phyloP scores from a whole-genome alignment of 179 eudicot species.

The Beta corolliflora region DNA sequence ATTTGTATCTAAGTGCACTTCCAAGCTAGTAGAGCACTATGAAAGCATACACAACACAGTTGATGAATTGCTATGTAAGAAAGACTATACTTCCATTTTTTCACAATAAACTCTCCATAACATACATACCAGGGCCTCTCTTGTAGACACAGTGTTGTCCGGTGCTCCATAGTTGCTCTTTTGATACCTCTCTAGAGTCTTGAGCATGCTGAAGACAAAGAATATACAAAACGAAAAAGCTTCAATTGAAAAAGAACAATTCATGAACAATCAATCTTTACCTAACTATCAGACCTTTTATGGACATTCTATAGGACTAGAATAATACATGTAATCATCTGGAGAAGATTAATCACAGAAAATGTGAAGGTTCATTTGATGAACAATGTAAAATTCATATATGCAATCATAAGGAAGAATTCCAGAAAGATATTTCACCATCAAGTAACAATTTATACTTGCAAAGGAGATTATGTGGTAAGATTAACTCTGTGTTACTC shows the following conservation, averaged over 20 bases:
- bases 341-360: not conserved
- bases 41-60: no score
- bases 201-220: slow-evolving; percentile 61
- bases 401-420: not conserved
- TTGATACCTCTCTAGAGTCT: slow-evolving; percentile 90
- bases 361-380: not conserved
- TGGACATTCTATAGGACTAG: not conserved
- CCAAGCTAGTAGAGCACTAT: no score
- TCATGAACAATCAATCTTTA: not conserved
- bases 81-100: no score
- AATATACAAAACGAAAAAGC: not conserved
- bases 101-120: not conserved
- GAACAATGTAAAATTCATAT: not conserved
- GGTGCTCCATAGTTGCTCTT: slow-evolving; percentile 96
- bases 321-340: not conserved
- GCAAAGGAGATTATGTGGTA: not conserved
- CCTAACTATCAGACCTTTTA: not conserved
- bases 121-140: slow-evolving; percentile 75
- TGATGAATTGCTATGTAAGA: not conserved
- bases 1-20: no score
- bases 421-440: not conserved
- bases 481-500: not conserved
- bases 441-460: not conserved
- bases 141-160: slow-evolving; percentile 67
- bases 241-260: not conserved